phyloP scores from a whole-genome alignment of 176 grass and related monocot species.

The Ampelocalamus luodianensis region DNA sequence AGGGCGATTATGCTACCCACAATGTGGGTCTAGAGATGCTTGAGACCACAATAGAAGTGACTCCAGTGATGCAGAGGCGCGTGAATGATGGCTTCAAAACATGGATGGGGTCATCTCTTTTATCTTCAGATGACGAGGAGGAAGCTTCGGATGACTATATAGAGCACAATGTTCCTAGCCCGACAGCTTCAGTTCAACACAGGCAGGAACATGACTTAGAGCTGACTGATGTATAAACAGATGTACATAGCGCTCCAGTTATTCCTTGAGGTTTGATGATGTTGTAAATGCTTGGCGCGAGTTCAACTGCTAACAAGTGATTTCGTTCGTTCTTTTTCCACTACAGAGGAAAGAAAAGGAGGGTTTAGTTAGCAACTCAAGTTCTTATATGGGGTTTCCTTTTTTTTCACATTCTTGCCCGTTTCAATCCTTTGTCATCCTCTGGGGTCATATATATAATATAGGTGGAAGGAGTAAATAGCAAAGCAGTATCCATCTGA shows the following conservation, averaged over 20 bases:
- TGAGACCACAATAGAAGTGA: conserved; percentile 59
- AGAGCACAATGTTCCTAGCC: conserved; percentile 54
- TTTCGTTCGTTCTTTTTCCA: conserved; percentile 48
- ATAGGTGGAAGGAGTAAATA: conserved; percentile 33
- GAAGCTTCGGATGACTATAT: conserved; percentile 81
- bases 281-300: conserved; percentile 46
- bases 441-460: neutral
- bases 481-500: conserved; percentile 9
- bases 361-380: conserved; percentile 22
- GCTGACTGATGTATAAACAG: conserved; percentile 51
- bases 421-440: conserved; percentile 9
- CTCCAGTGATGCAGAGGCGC: conserved; percentile 72
- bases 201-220: conserved; percentile 47
- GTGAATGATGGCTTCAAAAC: conserved; percentile 88
- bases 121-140: conserved; percentile 92
- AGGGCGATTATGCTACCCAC: conserved; percentile 62
- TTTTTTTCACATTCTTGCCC: neutral
- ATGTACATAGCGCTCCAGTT: conserved; percentile 56
- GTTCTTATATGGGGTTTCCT: neutral
- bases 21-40: conserved; percentile 90
- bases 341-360: neutral
- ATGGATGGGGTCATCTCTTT: conserved; percentile 93
- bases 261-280: conserved; percentile 43
- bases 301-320: conserved; percentile 37
- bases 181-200: conserved; percentile 31